Base-by-base conservation (phyloP, 768 basidiomycete species). In the Phaeolepiota aurea region DNA sequence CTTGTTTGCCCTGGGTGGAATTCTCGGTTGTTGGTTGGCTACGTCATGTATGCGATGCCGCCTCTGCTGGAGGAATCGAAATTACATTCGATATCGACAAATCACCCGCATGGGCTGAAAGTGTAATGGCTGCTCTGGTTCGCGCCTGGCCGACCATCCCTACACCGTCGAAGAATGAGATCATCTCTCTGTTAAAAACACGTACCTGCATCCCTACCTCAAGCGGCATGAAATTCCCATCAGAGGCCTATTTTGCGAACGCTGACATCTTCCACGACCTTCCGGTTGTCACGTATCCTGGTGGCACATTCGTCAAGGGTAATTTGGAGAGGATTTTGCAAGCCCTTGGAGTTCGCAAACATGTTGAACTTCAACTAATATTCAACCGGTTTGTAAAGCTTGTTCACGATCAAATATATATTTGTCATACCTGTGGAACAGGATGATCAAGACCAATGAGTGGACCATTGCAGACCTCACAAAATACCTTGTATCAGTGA, bases 361-460 rank as follows among this genome's bases (percentile, higher is more conserved):
- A 93, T 47, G 90, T 97, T 4, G 87, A 97, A 44, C 68, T 97
- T 1, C 92, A 97, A 56, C 66, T 96, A 2, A 74, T 99, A n/a
- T 99, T 99, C 54, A 77, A 84, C 40, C 72, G 92, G 82, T 87
- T 40, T 37, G 67, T 48, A 31, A 7, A 23, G n/a, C 5, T 4
- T 20, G 19, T 7, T 33, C 4, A 9, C 28, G 28, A 13, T 19
- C 5, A 32, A 37, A 20, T 14, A 37, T 47, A 21, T 39, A 31
- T 32, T 14, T 11, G 36, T 30, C 12, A 20, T 37, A 37, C n/a
- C 32, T 25, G 15, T 21, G 21, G 22, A 37, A 3, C 45, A 89
- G 87, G 56, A 87, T 89, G 85, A 77, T 89, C 48, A 86, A 83
- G 57, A 87, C 86, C 34, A 89, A 90, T 20, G 82, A 87, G 48